These are phyloP conservation scores for Corynespora cassiicola DNA, from an alignment of 2,329 filamentous ascomycete species.

Conservation along the genomic window DNA sequence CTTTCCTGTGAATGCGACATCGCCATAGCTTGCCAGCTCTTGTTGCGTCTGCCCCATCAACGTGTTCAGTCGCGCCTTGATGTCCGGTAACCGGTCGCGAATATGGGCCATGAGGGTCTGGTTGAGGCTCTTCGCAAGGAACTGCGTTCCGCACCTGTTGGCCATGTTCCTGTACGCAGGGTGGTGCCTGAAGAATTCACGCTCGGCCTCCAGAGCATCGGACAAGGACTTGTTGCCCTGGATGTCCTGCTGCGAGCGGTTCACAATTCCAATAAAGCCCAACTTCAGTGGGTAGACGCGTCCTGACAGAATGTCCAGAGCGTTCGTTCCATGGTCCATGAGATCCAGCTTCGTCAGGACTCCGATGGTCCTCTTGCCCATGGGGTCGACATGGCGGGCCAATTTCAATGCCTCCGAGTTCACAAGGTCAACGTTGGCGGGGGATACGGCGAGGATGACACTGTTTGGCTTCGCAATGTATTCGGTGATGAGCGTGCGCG, in stretches of 20 bases:
- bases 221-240: slow-evolving; percentile 94
- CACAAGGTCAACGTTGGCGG: slow-evolving; percentile 96
- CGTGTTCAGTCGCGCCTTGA: slow-evolving; percentile 96
- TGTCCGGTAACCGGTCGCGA: slow-evolving; percentile 92
- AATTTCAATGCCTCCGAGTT: slow-evolving; percentile 98
- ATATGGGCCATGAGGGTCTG: slow-evolving; percentile 96
- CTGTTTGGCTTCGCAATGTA: slow-evolving; percentile 99
- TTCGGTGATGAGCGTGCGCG: slow-evolving; percentile 92
- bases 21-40: slow-evolving; percentile 95
- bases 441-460: slow-evolving; percentile 94
- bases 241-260: slow-evolving; percentile 97
- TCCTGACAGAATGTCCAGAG: slow-evolving; percentile 95
- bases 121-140: slow-evolving; percentile 92
- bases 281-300: slow-evolving; percentile 96
- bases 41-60: slow-evolving; percentile 99
- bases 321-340: slow-evolving; percentile 99
- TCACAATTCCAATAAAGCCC: slow-evolving; percentile 97
- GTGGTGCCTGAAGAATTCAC: slow-evolving; percentile 96
- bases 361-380: slow-evolving; percentile 93
- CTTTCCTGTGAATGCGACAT: slow-evolving; percentile 96
- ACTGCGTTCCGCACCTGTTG: slow-evolving; percentile 90
- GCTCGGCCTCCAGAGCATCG: slow-evolving; percentile 86
- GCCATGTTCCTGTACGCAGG: slow-evolving; percentile 98
- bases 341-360: slow-evolving; percentile 96
- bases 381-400: slow-evolving; percentile 92